A percentile compares a stretch with the other conserved stretches of the same genome.
phyloP scores from a whole-genome alignment of 1,139 yeast species.

The Hansenula anomala region DNA sequence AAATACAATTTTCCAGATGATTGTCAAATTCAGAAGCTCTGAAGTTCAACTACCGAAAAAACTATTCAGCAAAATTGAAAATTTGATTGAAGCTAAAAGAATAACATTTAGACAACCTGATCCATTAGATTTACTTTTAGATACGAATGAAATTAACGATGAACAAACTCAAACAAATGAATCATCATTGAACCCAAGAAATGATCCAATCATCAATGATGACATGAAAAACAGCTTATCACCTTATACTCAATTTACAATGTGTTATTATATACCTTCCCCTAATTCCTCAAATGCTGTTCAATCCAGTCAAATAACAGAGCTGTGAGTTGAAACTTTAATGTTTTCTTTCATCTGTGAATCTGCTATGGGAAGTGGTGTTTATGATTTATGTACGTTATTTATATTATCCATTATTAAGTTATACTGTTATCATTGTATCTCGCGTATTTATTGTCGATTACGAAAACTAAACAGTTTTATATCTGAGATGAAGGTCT shows the following conservation, averaged over 20 bases:
- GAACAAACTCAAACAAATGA: neutral
- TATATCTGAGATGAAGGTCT: too few species aligned
- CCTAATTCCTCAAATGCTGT: neutral
- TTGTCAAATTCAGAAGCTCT: conserved; percentile 11
- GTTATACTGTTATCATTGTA: too few species aligned
- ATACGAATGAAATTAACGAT: neutral
- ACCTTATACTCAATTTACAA: neutral
- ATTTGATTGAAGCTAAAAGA: neutral
- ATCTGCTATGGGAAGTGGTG: too few species aligned
- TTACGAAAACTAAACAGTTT: too few species aligned
- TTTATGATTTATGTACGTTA: too few species aligned
- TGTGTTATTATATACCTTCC: neutral
- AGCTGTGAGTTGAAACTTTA: neutral
- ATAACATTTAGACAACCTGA: neutral
- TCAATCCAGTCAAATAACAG: neutral
- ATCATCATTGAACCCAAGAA: too few species aligned
- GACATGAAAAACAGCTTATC: neutral
- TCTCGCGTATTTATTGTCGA: too few species aligned
- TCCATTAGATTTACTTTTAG: neutral
- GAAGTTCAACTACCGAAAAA: neutral
- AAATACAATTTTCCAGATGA: conserved; percentile 12
- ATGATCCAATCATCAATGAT: too few species aligned
- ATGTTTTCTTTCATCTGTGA: too few species aligned
- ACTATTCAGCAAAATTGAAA: neutral
- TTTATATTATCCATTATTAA: too few species aligned